Base-by-base conservation (phyloP, 139 green algal genomes). In the Nannochloris sp. region DNA sequence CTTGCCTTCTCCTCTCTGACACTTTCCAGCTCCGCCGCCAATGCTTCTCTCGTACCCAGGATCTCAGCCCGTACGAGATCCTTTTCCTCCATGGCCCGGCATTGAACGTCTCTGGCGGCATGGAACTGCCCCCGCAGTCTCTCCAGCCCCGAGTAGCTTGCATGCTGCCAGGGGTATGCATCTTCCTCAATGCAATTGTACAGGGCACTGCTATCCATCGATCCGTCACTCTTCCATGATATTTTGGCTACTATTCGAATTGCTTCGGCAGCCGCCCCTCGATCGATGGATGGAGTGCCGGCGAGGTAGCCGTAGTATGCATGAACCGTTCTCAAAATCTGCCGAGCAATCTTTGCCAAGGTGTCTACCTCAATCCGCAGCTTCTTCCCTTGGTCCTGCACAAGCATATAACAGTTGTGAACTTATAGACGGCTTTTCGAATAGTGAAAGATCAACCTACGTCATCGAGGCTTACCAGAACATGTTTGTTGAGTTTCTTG, bases 321-420 rank as follows among this genome's bases (percentile, higher is more conserved):
- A 51, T 51, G 46, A 51, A 51, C 46, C 46, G 46, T 51, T 51
- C 46, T 51, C 46, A 51, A 51, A 51, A 51, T 51, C 46, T 51
- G 46, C 46, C 14, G 14, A 51, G 46, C 46, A 2, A 51, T 51
- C 12, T 51, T 51, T 51, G 46, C 46, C 46, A 51, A 51, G 14
- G 46, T 51, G 12, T 51, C 46, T 51, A 51, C 3, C 46, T 51
- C 14, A 12, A 51, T 51, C 46, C 46, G 46, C 46, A 51, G 46
- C 46, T 51, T 51, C 46, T 51, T 51, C 12, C 46, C 46, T 51
- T 51, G 46, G 12, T 51, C 46, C 46, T 51, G 46, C 46, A 51
- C 46, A 51, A 12, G 46, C 6, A 26, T 51, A 1, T 51, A 12
- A 51, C 46, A 2, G 46, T 51, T 51, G 14, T 51, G 12, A n/a